Evolutionary conservation across 2,329 filamentous ascomycete genomes (phyloP), one percentile per base, ranked within the genome.

Genomic region (Stagonosporopsis cucurbitacearum): DNA sequence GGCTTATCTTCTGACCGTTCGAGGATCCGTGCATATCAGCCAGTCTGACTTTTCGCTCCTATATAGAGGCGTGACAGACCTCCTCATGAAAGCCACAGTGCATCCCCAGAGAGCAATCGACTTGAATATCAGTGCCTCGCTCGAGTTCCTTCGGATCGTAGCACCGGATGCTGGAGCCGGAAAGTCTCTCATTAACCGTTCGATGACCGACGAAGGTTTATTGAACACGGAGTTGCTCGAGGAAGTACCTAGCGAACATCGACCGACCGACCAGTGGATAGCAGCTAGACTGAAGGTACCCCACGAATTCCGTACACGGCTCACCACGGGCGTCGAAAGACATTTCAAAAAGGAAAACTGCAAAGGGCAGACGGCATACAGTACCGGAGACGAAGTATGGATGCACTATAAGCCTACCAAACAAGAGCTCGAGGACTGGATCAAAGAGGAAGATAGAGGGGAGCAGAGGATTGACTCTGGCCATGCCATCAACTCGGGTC

Each of bases 1-100:
- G 9, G 71, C 79, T 6, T 81, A 78, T 67, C 70, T 81, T 0
- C 67, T 80, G 43, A 82, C 80, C 0, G 74, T 82, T 5, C 74
- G 80, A 33, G 87, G 87, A 23, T 87, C 86, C 1, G 84, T 88
- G 1, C 86, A 90, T 66, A 77, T 89, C 26, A 84, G 82, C 5
- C 86, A 89, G 68, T 86, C 84, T 2, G 87, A 90, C 72, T 89
- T 89, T 65, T 83, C 84, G 1, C 74, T 89, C 1, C 74, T 90
- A 17, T 90, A 89, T 64, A 84, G 82, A 4, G 79, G 81, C 36
- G 77, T 85, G 62, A 83, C 84, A 68, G 82, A 83, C 1, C 68
- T 85, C 8, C 73, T 88, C 13, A 77, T 86, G 58, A 89, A 89
- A 69, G 84, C 83, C 46, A 83, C 86, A 13, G 82, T 87, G n/a